Conservation (phyloP, 768 basidiomycete genomes). For the Tricholoma bakamatsutake region DNA sequence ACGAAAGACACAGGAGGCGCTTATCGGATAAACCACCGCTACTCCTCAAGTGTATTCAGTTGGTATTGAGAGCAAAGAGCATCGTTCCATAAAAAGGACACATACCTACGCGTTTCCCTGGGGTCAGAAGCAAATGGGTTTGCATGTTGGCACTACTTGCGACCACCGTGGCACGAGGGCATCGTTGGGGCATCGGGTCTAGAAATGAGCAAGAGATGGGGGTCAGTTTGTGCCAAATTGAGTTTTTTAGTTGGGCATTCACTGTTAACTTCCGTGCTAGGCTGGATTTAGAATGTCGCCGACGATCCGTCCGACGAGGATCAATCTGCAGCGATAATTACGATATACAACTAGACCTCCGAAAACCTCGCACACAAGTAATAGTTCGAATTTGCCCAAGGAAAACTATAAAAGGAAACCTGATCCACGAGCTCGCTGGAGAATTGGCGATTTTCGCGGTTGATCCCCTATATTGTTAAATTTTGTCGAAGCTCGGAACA, state of each 20-base stretch:
- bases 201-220: neutral
- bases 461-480: no score
- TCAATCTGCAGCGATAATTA: neutral
- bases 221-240: constrained; percentile 4
- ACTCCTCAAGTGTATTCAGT: neutral
- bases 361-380: no score
- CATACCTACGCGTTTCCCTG: neutral
- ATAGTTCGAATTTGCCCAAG: no score
- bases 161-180: constrained; percentile 2
- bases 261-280: neutral
- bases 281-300: neutral
- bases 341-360: no score
- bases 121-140: constrained; percentile 2
- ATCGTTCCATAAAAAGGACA: neutral
- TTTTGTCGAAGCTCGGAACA: no score
- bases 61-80: neutral
- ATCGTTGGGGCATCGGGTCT: no score
- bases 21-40: neutral
- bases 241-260: neutral
- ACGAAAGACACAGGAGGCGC: neutral
- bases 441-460: no score
- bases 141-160: neutral
- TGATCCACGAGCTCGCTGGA: no score
- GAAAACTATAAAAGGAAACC: no score
- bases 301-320: neutral